These are phyloP conservation scores for Eutypella sp. DNA, from an alignment of 2,329 filamentous ascomycete species.

Conservation along the genomic window DNA sequence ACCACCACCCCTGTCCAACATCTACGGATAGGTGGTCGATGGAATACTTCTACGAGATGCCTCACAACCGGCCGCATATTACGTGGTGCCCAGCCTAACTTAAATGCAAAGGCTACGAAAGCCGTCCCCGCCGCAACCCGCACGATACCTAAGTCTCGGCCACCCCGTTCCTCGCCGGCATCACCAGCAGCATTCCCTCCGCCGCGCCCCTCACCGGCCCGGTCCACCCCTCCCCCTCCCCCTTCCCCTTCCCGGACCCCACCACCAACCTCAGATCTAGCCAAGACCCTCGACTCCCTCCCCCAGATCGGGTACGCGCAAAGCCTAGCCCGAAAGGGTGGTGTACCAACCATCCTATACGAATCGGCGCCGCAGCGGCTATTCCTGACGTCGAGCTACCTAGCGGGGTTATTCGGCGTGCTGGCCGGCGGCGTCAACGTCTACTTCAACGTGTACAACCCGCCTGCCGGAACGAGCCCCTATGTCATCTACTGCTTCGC, in stretches of 20 bases:
- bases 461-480: conserved; percentile 45
- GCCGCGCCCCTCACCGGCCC: too few relatives aligned
- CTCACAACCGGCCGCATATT: not conserved
- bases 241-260: too few relatives aligned
- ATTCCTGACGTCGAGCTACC: conserved; percentile 57
- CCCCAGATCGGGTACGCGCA: conserved; percentile 44
- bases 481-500: conserved; percentile 57
- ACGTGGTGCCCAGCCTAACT: not conserved
- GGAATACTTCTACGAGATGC: too few relatives aligned
- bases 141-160: too few relatives aligned
- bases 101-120: conserved; percentile 1
- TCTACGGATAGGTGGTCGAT: too few relatives aligned
- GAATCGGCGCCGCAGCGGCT: conserved; percentile 58
- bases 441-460: conserved; percentile 42
- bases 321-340: conserved; percentile 50
- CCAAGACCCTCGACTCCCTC: conserved; percentile 13
- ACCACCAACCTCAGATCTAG: not conserved
- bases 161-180: too few relatives aligned
- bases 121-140: not conserved
- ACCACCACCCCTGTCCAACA: not conserved
- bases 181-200: too few relatives aligned
- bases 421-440: conserved; percentile 46
- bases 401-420: conserved; percentile 49
- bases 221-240: too few relatives aligned
- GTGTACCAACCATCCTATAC: conserved; percentile 58